These are phyloP conservation scores for Funneliformis caledonium DNA, from an alignment of 371 early-diverging fungal genomes.

Conservation along the genomic window DNA sequence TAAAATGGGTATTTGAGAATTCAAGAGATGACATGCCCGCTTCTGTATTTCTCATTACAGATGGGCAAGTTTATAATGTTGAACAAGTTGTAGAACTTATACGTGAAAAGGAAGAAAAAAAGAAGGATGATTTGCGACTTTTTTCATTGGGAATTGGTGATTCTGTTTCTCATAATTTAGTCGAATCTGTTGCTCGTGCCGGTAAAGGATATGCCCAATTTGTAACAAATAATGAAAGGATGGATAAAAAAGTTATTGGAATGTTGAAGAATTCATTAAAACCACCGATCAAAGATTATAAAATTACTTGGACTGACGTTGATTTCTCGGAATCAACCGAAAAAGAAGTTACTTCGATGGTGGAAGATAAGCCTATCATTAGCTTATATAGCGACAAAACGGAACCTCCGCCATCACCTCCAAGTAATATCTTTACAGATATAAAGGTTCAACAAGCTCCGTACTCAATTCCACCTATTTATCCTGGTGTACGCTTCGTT, in stretches of 20 bases:
- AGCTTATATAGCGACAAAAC: slow-evolving; percentile 41
- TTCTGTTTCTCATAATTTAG: slow-evolving; percentile 53
- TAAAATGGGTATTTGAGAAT: slow-evolving; percentile 46
- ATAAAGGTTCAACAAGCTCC: slow-evolving; percentile 49
- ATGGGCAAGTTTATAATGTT: slow-evolving; percentile 54
- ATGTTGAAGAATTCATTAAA: slow-evolving; percentile 55
- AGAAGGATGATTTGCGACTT: slow-evolving; percentile 44
- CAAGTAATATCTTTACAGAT: slow-evolving; percentile 29
- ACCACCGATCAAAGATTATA: slow-evolving; percentile 52
- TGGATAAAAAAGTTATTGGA: slow-evolving; percentile 55
- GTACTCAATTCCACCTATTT: slow-evolving; percentile 48
- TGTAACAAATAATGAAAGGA: slow-evolving; percentile 51
- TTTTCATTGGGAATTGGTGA: slow-evolving; percentile 56
- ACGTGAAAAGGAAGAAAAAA: slow-evolving; percentile 41
- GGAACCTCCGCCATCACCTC: slow-evolving; percentile 28
- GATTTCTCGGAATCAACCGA: not conserved
- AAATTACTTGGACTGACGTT: slow-evolving; percentile 45
- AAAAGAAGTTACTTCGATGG: slow-evolving; percentile 37
- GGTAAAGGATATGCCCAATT: slow-evolving; percentile 56
- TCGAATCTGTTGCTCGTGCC: slow-evolving; percentile 53
- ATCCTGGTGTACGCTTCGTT: slow-evolving; percentile 49
- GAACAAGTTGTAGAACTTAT: slow-evolving; percentile 43
- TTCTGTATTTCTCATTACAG: slow-evolving; percentile 53
- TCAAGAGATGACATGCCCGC: slow-evolving; percentile 49
- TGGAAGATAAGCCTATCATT: slow-evolving; percentile 39